Base-by-base conservation (phyloP, 1,139 yeast genomes). In the Lodderomyces margitis region DNA sequence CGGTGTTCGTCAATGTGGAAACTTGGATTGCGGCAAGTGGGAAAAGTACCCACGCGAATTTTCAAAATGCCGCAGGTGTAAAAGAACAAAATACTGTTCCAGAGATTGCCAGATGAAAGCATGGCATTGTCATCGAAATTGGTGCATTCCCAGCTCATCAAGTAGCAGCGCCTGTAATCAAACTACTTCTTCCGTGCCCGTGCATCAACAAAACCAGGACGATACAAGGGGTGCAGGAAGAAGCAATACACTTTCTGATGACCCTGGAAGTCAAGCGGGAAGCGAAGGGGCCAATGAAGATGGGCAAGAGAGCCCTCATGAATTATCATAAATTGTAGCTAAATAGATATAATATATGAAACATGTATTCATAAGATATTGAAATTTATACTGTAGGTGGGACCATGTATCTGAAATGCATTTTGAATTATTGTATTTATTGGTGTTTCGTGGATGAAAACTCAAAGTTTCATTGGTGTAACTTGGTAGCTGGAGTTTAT, bases 1-100 rank as follows among this genome's bases (percentile, higher is more conserved):
- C 21, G 97, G 98, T 2, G 86, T 92, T 27, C 76, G 98, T 39
- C 98, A 92, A 64, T 92, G 98, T 64, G 97, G 98, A 1, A 84
- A 83, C 61, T 83, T 89, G 54, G 85, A 80, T 32, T 92, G 98
- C 65, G 97, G 97, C n/a, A 83, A 76, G 57, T 92, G 98, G 98
- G 98, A 92, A 61, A 78, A 77, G 34, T 81, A 68, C 49, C 96
- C 96, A 10, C 76, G 95, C 37, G 95, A 91, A 59, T 92, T 91
- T 67, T 95, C 95, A 49, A 92, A 92, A 63, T 92, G 98, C 62
- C 75, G 96, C 46, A 76, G 96, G 41, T 92, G 98, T 64, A 88
- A 91, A 62, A 70, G 98, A 46, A 89, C 98, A 1, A 92, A 92
- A 66, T 92, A 92, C 61, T 92, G 98, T 59, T 83, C 95, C 12